Percentiles rank a stretch among this genome's conserved stretches.
Conservation (phyloP, 495 filamentous ascomycete species). For the Aspergillus leporis region DNA sequence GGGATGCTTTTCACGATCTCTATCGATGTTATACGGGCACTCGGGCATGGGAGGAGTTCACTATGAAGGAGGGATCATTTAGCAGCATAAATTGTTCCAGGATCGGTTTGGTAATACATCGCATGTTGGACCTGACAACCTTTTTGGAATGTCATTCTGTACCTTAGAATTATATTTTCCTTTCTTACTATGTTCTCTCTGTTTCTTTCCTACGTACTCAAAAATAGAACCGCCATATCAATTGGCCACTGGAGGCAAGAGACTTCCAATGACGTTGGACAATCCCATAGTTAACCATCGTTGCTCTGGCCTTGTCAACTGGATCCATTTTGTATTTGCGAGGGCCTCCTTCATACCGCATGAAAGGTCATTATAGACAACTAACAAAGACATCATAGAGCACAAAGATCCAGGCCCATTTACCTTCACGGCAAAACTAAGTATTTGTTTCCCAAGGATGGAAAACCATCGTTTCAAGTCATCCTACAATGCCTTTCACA, state of each 20-base stretch:
- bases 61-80: conserved; percentile 24
- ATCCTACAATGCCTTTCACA: neutral
- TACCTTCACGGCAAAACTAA: neutral
- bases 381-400: neutral
- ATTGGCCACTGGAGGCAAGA: no score
- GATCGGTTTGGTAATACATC: conserved; percentile 19
- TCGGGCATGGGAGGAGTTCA: conserved; percentile 44
- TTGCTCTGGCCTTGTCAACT: neutral
- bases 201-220: neutral
- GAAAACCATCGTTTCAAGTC: neutral
- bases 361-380: neutral
- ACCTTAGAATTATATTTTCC: conserved; percentile 21
- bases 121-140: conserved; percentile 19
- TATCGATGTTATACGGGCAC: conserved; percentile 26
- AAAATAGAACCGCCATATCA: conserved; percentile 4
- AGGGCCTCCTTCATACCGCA: neutral
- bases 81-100: conserved; percentile 30
- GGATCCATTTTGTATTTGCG: neutral
- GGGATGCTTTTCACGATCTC: conserved; percentile 14
- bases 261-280: no score
- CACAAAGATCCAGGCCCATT: neutral
- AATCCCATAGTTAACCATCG: neutral
- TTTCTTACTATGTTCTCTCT: conserved; percentile 1
- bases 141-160: conserved; percentile 15
- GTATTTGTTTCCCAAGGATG: neutral